Evolutionary conservation across 2,329 filamentous ascomycete species (phyloP).

Genomic region (Cladorrhinum sp.): DNA sequence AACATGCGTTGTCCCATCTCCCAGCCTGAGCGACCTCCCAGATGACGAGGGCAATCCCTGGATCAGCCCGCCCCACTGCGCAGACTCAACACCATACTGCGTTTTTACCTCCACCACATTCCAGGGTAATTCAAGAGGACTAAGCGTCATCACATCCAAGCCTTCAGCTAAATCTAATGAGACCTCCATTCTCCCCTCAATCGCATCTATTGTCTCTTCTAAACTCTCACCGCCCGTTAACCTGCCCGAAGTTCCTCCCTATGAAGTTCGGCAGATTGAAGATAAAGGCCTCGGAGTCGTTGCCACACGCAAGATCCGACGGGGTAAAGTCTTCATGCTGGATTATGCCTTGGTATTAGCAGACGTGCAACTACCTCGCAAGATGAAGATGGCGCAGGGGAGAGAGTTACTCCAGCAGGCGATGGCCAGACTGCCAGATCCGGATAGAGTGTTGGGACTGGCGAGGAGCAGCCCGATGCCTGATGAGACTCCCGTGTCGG

Average conservation of each 20-base stretch:
- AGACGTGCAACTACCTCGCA: constrained; percentile 23
- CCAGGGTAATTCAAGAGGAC: constrained; percentile 8
- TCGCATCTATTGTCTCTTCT: background rate
- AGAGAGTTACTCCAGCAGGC: constrained; percentile 30
- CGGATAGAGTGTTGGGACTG: constrained; percentile 28
- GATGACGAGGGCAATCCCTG: constrained; percentile 22
- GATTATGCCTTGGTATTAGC: constrained; percentile 33
- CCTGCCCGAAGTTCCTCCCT: constrained; percentile 23
- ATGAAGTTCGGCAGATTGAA: constrained; percentile 30
- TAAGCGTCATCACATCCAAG: constrained; percentile 12
- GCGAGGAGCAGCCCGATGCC: constrained; percentile 32
- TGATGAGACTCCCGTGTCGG: constrained; percentile 24
- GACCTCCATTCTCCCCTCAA: background rate
- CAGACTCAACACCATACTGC: constrained; percentile 25
- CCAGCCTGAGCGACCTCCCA: background rate
- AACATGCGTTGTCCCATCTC: background rate
- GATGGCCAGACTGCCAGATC: constrained; percentile 29
- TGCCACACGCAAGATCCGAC: constrained; percentile 31
- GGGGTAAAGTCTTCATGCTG: constrained; percentile 33
- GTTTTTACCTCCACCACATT: constrained; percentile 26
- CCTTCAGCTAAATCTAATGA: background rate
- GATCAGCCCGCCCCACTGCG: constrained; percentile 30
- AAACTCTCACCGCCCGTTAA: background rate
- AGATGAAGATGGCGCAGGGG: constrained; percentile 24
- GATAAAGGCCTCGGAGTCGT: constrained; percentile 36